A percentile compares a stretch with the other conserved stretches of the same genome.
phyloP scores from a whole-genome alignment of 169 alveolate genomes.

The Eimeria necatrix region DNA sequence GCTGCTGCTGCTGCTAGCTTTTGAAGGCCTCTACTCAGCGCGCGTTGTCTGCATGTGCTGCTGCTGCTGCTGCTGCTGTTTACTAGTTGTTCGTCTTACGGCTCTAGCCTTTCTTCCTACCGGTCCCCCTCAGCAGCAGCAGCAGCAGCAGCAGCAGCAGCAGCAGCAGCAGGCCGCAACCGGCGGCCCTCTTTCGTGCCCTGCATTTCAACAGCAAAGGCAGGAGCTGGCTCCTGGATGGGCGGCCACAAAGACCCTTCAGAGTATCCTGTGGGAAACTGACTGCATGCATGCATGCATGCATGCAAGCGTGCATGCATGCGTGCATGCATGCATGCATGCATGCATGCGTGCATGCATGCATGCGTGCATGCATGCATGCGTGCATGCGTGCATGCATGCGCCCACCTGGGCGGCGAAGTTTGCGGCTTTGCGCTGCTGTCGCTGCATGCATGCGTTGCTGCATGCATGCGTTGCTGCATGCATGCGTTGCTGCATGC shows the following conservation, averaged over 20 bases:
- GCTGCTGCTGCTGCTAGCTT: not conserved
- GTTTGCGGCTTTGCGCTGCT: not conserved
- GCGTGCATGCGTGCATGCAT: conserved; percentile 42
- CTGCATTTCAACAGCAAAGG: conserved; percentile 34
- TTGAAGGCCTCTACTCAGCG: not conserved
- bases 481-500: too few relatives aligned
- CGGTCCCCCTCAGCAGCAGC: conserved; percentile 9
- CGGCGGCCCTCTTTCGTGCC: conserved; percentile 72
- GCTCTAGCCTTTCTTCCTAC: conserved; percentile 19
- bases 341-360: not conserved
- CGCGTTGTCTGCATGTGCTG: not conserved
- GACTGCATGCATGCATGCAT: not conserved
- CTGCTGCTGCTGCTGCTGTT: conserved; percentile 10
- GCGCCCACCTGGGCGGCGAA: not conserved
- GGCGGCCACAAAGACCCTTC: conserved; percentile 65
- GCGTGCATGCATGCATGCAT: conserved; percentile 26
- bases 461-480: too few relatives aligned
- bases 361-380: conserved; percentile 60
- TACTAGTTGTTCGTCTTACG: conserved; percentile 13
- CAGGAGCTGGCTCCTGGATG: conserved; percentile 75
- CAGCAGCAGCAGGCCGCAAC: not conserved
- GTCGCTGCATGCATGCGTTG: too few relatives aligned
- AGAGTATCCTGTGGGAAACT: conserved; percentile 60
- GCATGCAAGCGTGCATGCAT: too few relatives aligned
- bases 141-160: not conserved